phyloP scores from a whole-genome alignment of 129 eudicot species.

The Mikania micrantha region DNA sequence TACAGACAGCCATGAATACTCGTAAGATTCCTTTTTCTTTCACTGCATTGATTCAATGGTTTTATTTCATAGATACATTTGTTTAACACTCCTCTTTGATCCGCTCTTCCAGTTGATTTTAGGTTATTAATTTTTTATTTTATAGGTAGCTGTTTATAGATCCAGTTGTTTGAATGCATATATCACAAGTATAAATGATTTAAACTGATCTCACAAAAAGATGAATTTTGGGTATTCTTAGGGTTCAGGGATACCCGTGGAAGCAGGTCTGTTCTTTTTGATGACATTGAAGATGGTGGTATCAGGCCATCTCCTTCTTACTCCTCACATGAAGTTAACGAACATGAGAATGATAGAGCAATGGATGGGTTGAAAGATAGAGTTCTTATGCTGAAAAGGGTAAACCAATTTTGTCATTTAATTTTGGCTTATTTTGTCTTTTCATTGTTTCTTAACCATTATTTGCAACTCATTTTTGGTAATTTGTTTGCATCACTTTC shows the following conservation, averaged over 20 bases:
- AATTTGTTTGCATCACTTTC: neutral
- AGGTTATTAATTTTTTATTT: neutral
- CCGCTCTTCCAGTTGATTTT: neutral
- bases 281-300: slow-evolving; percentile 92
- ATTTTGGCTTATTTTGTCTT: too few relatives aligned
- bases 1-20: slow-evolving; percentile 17
- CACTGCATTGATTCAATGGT: neutral
- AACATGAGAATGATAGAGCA: slow-evolving; percentile 84
- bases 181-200: neutral
- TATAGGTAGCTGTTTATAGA: neutral
- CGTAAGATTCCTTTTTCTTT: slow-evolving; percentile 14
- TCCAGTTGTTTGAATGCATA: slow-evolving; percentile 1
- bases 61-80: neutral
- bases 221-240: neutral
- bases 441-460: neutral
- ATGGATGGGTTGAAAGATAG: slow-evolving; percentile 83
- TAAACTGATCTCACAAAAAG: neutral
- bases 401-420: neutral
- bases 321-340: slow-evolving; percentile 80
- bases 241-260: slow-evolving; percentile 40
- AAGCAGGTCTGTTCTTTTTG: slow-evolving; percentile 64
- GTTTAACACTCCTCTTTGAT: neutral
- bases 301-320: slow-evolving; percentile 69
- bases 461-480: neutral
- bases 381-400: slow-evolving; percentile 83